A percentile compares a stretch with the other conserved stretches of the same genome.
phyloP scores from a whole-genome alignment of 495 filamentous ascomycete genomes.

The Podospora appendiculata region DNA sequence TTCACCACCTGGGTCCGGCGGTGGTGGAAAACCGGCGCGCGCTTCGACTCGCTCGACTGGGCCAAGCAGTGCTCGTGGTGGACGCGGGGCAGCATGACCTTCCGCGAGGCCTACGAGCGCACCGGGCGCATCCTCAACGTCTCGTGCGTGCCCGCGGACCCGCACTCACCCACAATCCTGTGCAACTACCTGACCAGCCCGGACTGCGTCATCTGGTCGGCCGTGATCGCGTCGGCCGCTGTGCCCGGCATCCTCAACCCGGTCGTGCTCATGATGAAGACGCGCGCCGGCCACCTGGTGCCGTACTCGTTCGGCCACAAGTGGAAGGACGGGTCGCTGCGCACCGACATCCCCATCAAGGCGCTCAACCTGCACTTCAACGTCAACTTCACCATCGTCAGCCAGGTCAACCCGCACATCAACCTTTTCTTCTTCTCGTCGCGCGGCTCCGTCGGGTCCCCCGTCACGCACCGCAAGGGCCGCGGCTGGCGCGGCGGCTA shows the following conservation, averaged over 20 bases:
- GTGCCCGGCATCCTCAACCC: slow-evolving; percentile 95
- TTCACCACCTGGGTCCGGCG: slow-evolving; percentile 69
- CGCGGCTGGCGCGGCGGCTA: slow-evolving; percentile 96
- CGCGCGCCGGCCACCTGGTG: slow-evolving; percentile 55
- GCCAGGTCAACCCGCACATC: slow-evolving; percentile 94
- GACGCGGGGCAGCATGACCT: slow-evolving; percentile 80
- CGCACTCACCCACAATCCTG: slow-evolving; percentile 84
- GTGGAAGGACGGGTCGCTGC: slow-evolving; percentile 93
- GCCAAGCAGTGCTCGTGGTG: slow-evolving; percentile 83
- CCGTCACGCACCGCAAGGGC: slow-evolving; percentile 88
- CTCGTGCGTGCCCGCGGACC: slow-evolving; percentile 93
- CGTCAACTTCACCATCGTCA: slow-evolving; percentile 94
- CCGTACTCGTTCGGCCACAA: slow-evolving; percentile 94
- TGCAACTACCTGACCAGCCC: slow-evolving; percentile 91
- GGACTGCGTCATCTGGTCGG: slow-evolving; percentile 97
- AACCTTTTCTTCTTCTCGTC: slow-evolving; percentile 98
- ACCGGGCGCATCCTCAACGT: slow-evolving; percentile 95
- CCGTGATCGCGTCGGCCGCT: slow-evolving; percentile 88
- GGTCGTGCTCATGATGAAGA: slow-evolving; percentile 95
- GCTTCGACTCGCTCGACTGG: slow-evolving; percentile 92
- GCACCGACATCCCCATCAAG: slow-evolving; percentile 93
- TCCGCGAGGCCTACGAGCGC: slow-evolving; percentile 87
- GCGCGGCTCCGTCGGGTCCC: slow-evolving; percentile 80
- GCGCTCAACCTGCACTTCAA: slow-evolving; percentile 93
- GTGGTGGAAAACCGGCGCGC: slow-evolving; percentile 88